A percentile compares a stretch with the other conserved stretches of the same genome.
phyloP scores from a whole-genome alignment of 2,329 filamentous ascomycete species.

The Davidsoniella eucalypti region DNA sequence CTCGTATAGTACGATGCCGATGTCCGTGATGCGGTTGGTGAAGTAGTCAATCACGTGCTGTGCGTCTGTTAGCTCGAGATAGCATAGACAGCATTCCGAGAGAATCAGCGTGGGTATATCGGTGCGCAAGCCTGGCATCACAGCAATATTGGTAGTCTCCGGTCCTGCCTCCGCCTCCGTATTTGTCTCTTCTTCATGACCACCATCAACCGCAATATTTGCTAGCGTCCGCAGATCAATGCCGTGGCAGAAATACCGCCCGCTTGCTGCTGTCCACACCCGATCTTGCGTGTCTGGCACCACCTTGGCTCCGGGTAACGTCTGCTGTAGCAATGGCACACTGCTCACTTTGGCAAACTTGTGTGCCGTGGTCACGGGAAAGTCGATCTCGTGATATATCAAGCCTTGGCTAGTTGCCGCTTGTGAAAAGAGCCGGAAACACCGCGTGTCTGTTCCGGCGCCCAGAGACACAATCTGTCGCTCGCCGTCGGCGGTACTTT shows the following conservation, averaged over 20 bases:
- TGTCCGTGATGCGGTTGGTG: slow-evolving; percentile 28
- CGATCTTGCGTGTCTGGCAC: not conserved
- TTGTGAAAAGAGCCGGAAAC: slow-evolving; percentile 52
- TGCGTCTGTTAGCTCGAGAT: slow-evolving; percentile 53
- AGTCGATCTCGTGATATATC: slow-evolving; percentile 86
- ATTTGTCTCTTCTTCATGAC: too few species aligned
- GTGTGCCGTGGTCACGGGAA: slow-evolving; percentile 51
- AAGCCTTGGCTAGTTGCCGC: slow-evolving; percentile 26
- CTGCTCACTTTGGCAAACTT: slow-evolving; percentile 43
- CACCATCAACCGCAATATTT: not conserved
- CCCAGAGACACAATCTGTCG: slow-evolving; percentile 84
- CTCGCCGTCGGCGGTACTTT: slow-evolving; percentile 19
- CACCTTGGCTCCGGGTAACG: slow-evolving; percentile 22
- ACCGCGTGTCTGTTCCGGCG: slow-evolving; percentile 83
- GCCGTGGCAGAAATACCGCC: slow-evolving; percentile 41
- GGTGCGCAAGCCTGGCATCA: slow-evolving; percentile 28
- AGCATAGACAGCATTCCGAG: slow-evolving; percentile 92
- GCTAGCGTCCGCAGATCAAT: slow-evolving; percentile 51
- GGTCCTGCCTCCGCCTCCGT: not conserved
- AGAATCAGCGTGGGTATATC: slow-evolving; percentile 66
- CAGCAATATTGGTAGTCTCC: not conserved
- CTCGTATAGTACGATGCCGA: slow-evolving; percentile 67
- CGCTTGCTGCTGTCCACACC: slow-evolving; percentile 17
- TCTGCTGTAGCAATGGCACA: slow-evolving; percentile 24
- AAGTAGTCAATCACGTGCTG: slow-evolving; percentile 50